phyloP scores from a whole-genome alignment of 2,329 filamentous ascomycete genomes.

The Paracoccidioides lutzii region DNA sequence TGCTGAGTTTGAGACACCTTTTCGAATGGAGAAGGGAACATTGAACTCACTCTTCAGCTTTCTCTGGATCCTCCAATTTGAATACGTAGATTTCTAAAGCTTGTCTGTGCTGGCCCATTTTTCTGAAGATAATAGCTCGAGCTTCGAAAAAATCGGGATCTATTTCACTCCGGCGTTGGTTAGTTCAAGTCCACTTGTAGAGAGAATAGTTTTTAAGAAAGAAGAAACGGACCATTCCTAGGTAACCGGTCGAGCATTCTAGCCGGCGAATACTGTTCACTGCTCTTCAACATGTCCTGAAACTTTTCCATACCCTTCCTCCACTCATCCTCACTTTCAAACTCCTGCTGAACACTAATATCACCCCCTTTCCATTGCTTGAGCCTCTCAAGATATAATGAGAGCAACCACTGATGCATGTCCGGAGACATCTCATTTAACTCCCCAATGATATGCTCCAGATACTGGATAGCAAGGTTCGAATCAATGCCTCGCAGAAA shows the following conservation, averaged over 20 bases:
- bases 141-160: slow-evolving; percentile 80
- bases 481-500: slow-evolving; percentile 61
- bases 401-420: slow-evolving; percentile 72
- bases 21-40: slow-evolving; percentile 11
- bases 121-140: slow-evolving; percentile 78
- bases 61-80: slow-evolving; percentile 71
- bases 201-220: slow-evolving; percentile 3
- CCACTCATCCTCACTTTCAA: slow-evolving; percentile 35
- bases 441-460: slow-evolving; percentile 84
- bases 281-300: slow-evolving; percentile 61
- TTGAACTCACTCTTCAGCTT: slow-evolving; percentile 68
- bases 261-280: slow-evolving; percentile 65
- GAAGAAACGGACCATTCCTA: slow-evolving; percentile 51
- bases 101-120: slow-evolving; percentile 91
- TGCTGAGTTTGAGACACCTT: neutral
- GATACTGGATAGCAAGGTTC: slow-evolving; percentile 62
- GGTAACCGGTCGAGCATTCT: slow-evolving; percentile 68
- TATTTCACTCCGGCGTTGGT: slow-evolving; percentile 23
- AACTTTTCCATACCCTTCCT: slow-evolving; percentile 52
- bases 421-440: slow-evolving; percentile 72
- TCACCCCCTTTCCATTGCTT: slow-evolving; percentile 29
- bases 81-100: slow-evolving; percentile 97
- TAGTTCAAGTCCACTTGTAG: neutral
- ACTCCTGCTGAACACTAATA: slow-evolving; percentile 26
- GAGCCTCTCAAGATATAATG: slow-evolving; percentile 51